Conservation (phyloP, 257 asterid genomes). For the Nicotiana benthamiana region DNA sequence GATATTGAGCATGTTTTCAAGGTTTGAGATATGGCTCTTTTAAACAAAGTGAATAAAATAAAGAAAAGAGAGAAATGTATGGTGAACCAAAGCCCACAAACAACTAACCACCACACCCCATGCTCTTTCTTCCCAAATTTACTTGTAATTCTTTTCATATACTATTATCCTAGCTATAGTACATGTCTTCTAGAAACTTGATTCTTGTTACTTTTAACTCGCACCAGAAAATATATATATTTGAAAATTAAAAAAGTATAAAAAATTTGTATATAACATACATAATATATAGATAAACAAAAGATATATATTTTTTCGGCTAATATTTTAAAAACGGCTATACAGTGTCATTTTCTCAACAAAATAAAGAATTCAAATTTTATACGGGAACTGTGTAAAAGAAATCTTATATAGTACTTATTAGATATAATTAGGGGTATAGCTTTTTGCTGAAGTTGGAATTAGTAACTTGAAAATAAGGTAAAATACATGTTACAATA, state of each 20-base stretch:
- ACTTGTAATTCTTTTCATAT: conserved; percentile 2
- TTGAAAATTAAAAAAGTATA: too few species aligned
- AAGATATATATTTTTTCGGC: too few species aligned
- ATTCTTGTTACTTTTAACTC: too few species aligned
- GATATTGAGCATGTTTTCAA: too few species aligned
- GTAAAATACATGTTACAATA: neutral
- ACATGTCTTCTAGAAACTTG: conserved; percentile 79
- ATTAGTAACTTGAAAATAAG: neutral
- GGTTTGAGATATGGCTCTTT: conserved; percentile 3
- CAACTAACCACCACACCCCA: conserved; percentile 33
- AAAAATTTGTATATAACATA: too few species aligned
- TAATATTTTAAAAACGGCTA: too few species aligned
- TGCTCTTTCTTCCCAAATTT: conserved; percentile 28
- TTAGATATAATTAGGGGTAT: neutral
- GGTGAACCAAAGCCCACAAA: conserved; percentile 53
- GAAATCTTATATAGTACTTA: neutral
- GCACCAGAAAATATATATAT: too few species aligned
- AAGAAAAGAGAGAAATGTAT: conserved; percentile 23
- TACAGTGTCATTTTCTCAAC: too few species aligned
- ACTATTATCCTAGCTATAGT: conserved; percentile 16
- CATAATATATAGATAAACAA: too few species aligned
- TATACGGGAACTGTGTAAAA: neutral
- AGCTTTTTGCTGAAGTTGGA: neutral
- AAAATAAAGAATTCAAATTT: neutral
- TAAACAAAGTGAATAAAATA: neutral